Percentiles rank a stretch among this genome's conserved stretches.
Conservation (phyloP, 345 rosid genomes). For the Hevea brasiliensis region DNA sequence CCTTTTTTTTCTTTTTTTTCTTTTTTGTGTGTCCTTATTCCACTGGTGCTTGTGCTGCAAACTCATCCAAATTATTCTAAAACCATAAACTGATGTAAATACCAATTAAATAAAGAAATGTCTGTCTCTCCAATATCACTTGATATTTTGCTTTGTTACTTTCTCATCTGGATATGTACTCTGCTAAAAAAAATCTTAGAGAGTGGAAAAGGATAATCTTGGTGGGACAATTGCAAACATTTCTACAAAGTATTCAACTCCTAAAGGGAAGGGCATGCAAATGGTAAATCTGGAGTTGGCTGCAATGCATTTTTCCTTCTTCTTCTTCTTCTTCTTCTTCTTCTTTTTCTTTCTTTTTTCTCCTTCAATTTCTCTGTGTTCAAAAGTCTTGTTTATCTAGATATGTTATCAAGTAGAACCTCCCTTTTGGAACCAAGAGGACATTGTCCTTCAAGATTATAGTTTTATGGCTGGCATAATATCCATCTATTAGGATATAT, state of each 20-base stretch:
- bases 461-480: not conserved
- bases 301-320: not conserved
- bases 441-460: not conserved
- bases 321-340: no score
- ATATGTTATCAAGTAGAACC: not conserved
- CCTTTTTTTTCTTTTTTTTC: no score
- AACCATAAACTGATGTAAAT: not conserved
- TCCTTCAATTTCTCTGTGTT: no score
- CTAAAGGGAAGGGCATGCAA: no score
- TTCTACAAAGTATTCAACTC: not conserved
- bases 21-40: no score
- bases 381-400: not conserved
- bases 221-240: not conserved
- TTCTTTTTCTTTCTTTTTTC: no score
- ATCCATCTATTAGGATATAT: not conserved
- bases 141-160: not conserved
- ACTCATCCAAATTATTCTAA: not conserved
- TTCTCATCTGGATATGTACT: not conserved
- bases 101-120: not conserved
- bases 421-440: not conserved
- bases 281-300: not conserved
- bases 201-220: not conserved
- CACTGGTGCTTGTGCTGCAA: not conserved
- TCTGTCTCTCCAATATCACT: not conserved
- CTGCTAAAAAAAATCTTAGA: not conserved